Base-by-base conservation (phyloP, 2,329 filamentous ascomycete species). In the Aspergillus novofumigatus region DNA sequence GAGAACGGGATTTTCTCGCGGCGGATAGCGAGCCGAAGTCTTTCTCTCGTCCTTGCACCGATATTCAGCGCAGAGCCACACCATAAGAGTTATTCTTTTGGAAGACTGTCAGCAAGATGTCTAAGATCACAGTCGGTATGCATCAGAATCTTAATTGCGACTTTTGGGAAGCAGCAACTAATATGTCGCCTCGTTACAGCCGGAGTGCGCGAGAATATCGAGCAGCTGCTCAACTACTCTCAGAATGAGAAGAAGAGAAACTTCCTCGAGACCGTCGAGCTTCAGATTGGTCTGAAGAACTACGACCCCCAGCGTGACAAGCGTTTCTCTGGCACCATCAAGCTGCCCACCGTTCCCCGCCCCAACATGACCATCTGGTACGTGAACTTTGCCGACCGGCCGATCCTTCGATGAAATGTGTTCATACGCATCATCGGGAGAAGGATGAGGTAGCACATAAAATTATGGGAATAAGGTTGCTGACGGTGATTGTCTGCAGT, bases 271-370 rank as follows among this genome's bases (percentile, higher is more conserved):
- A 93, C 90, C 77, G 91, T 96, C 67, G 78, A 80, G 71, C 76
- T 90, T 70, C 86, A 91, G 80, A 94, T 95, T 84, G 91, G 91
- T 79, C 87, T 96, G 78, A 95, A 96, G 90, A 96, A 96, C 89
- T 96, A 96, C 84, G 90, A 99, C 79, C 93, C 94, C 77, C 86
- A 97, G 89, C 93, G 94, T 91, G 94, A 99, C 85, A 99, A 99
- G 93, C 93, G 93, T 96, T 99, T 99, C 93, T 96, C 91, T 58
- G 94, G 94, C 81, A 97, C 94, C 80, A 90, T 99, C 85, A 92
- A 89, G 83, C 90, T 97, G 74, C 92, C 93, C 69, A 84, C 86
- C 74, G 85, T 97, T 71, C 94, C 92, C 72, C 92, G 91, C 77
- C 94, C 91, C 77, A 87, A 87, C 84, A 94, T 95, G 91, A 81